Conservation (phyloP, 441 rosid genomes). For the Gossypium schwendimanii region DNA sequence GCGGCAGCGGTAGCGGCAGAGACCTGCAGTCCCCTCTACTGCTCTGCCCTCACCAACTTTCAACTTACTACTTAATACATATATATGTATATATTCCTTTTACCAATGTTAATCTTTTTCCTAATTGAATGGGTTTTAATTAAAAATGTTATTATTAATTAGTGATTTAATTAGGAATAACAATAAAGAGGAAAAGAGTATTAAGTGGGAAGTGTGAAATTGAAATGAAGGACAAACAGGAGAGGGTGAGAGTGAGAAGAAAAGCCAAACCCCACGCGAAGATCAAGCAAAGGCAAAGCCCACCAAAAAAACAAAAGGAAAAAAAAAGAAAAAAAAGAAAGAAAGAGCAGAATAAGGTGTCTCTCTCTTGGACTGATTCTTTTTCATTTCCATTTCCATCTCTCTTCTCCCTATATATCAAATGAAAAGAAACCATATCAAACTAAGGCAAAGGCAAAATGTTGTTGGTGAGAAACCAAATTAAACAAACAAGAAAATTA, state of each 20-base stretch:
- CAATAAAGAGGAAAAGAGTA: not conserved
- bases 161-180: not conserved
- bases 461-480: not conserved
- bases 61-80: not conserved
- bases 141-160: not conserved
- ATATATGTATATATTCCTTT: not conserved
- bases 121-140: not conserved
- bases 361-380: constrained; percentile 43
- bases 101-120: not conserved
- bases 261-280: constrained; percentile 41
- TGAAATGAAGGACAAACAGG: constrained; percentile 24
- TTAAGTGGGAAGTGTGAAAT: constrained; percentile 13
- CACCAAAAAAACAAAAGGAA: constrained; percentile 7
- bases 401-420: constrained; percentile 11
- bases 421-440: not conserved
- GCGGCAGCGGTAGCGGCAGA: constrained; percentile 30
- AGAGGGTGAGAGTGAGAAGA: constrained; percentile 21
- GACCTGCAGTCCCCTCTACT: constrained; percentile 10
- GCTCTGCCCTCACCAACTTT: constrained; percentile 1
- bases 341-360: constrained; percentile 31
- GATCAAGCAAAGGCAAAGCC: constrained; percentile 21
- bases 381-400: constrained; percentile 26
- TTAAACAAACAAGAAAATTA: not conserved
- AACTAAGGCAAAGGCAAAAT: constrained; percentile 2
- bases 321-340: not conserved